These are phyloP conservation scores for Platanthera zijinensis DNA, from an alignment of 106 monocot genomes.

Conservation along the genomic window DNA sequence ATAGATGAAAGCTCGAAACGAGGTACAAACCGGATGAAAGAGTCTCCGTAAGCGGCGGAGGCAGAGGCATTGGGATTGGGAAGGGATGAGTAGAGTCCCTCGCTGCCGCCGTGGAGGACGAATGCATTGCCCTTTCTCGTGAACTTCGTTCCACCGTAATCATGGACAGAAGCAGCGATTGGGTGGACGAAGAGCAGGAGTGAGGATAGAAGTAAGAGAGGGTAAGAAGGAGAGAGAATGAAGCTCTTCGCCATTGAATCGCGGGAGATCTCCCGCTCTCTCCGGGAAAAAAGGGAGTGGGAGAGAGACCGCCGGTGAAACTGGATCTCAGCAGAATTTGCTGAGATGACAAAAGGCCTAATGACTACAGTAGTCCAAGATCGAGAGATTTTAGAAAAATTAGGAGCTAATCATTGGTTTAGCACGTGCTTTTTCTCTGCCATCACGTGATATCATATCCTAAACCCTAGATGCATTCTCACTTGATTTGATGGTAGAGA, in stretches of 20 bases:
- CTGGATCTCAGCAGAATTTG: background rate
- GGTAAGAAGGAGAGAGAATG: constrained; percentile 3
- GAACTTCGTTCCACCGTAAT: constrained; percentile 51
- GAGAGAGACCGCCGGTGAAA: background rate
- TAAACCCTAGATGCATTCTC: too few relatives aligned
- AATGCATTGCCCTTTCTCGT: constrained; percentile 65
- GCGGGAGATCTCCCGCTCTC: background rate
- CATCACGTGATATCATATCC: too few relatives aligned
- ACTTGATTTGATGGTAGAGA: too few relatives aligned
- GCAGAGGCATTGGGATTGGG: constrained; percentile 18
- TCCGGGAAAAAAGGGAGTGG: background rate
- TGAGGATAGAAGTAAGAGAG: constrained; percentile 4
- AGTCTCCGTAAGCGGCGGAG: constrained; percentile 28
- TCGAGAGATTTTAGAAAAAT: background rate
- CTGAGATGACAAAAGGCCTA: background rate
- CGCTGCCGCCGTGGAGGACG: constrained; percentile 87
- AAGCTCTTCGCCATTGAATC: constrained; percentile 22
- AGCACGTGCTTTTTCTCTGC: too few relatives aligned
- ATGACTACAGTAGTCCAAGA: background rate
- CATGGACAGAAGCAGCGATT: constrained; percentile 70
- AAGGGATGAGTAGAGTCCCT: constrained; percentile 73
- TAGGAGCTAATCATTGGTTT: background rate
- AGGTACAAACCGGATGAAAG: constrained; percentile 69
- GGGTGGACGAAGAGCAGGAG: constrained; percentile 12
- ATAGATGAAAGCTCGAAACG: background rate